These are phyloP conservation scores for Podospora anserina DNA, from an alignment of 495 filamentous ascomycete genomes.

Conservation along the genomic window DNA sequence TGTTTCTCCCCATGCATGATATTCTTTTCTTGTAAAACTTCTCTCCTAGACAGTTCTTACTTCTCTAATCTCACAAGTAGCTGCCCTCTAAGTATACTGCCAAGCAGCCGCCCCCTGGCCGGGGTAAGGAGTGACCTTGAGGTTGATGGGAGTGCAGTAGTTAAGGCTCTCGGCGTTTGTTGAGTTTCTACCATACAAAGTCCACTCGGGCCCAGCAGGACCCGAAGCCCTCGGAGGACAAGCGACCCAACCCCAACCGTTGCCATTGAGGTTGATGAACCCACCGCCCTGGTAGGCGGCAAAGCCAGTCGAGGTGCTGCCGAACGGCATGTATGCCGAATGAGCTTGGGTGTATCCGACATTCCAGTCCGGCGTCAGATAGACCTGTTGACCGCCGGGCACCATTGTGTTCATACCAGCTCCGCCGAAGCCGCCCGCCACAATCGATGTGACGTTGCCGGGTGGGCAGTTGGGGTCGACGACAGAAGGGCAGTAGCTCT, in stretches of 20 bases:
- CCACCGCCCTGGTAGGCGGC: conserved; percentile 35
- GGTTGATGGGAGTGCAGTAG: conserved; percentile 29
- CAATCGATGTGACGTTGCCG: conserved; percentile 30
- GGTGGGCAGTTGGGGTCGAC: conserved; percentile 29
- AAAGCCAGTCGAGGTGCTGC: conserved; percentile 46
- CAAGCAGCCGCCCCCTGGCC: conserved; percentile 25
- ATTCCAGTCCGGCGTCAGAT: conserved; percentile 54
- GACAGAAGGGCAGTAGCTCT: conserved; percentile 34
- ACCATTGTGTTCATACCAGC: conserved; percentile 46
- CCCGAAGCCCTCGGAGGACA: conserved; percentile 31
- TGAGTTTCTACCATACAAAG: conserved; percentile 32
- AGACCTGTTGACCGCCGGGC: conserved; percentile 64
- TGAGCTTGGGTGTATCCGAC: conserved; percentile 61
- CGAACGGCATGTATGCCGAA: conserved; percentile 54
- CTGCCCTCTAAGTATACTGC: conserved; percentile 31
- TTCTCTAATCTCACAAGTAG: background rate
- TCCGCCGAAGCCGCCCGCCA: conserved; percentile 16
- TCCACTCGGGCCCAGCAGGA: conserved; percentile 28
- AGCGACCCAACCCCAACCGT: conserved; percentile 37
- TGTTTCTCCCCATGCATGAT: background rate
- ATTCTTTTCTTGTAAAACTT: background rate
- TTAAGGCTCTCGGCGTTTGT: conserved; percentile 27
- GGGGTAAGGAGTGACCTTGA: conserved; percentile 28
- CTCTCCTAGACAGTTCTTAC: background rate
- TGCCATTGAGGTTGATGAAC: conserved; percentile 36